Evolutionary conservation across 2,329 filamentous ascomycete genomes (phyloP).

Genomic region (Aspergillus felis): DNA sequence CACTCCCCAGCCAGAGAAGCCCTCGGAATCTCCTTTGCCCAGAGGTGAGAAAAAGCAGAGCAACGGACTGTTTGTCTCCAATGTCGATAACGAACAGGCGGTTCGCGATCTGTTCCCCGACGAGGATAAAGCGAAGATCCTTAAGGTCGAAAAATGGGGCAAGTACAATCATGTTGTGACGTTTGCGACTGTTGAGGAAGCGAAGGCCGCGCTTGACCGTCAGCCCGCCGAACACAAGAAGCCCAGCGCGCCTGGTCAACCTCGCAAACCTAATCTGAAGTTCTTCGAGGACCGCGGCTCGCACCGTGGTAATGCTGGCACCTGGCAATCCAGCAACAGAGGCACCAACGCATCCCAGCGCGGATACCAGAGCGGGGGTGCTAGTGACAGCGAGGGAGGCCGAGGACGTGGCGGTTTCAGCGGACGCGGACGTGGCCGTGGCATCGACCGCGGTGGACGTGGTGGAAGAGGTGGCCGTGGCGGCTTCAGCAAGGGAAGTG

Average conservation of each 20-base stretch:
- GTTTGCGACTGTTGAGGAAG: slow-evolving; percentile 75
- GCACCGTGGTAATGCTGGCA: slow-evolving; percentile 50
- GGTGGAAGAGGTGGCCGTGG: slow-evolving; percentile 59
- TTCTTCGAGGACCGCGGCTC: slow-evolving; percentile 69
- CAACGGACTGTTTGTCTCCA: slow-evolving; percentile 85
- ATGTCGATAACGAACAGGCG: slow-evolving; percentile 77
- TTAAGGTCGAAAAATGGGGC: slow-evolving; percentile 62
- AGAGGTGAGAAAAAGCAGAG: slow-evolving; percentile 63
- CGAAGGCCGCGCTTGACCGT: slow-evolving; percentile 71
- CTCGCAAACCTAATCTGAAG: slow-evolving; percentile 76
- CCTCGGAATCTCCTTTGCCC: slow-evolving; percentile 48
- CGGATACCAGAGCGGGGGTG: slow-evolving; percentile 81
- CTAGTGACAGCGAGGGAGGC: slow-evolving; percentile 67
- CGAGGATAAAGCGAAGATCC: slow-evolving; percentile 77
- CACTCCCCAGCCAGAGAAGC: slow-evolving; percentile 43
- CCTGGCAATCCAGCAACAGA: slow-evolving; percentile 55
- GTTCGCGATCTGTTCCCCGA: slow-evolving; percentile 76
- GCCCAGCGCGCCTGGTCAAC: slow-evolving; percentile 61
- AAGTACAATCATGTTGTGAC: slow-evolving; percentile 79
- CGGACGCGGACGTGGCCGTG: slow-evolving; percentile 52
- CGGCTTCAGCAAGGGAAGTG: slow-evolving; percentile 58
- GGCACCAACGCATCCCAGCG: slow-evolving; percentile 63
- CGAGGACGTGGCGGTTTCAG: slow-evolving; percentile 47
- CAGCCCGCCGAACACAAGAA: slow-evolving; percentile 75
- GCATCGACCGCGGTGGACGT: slow-evolving; percentile 49